Conservation (phyloP, 495 filamentous ascomycete species). For the Rusavskia elegans region DNA sequence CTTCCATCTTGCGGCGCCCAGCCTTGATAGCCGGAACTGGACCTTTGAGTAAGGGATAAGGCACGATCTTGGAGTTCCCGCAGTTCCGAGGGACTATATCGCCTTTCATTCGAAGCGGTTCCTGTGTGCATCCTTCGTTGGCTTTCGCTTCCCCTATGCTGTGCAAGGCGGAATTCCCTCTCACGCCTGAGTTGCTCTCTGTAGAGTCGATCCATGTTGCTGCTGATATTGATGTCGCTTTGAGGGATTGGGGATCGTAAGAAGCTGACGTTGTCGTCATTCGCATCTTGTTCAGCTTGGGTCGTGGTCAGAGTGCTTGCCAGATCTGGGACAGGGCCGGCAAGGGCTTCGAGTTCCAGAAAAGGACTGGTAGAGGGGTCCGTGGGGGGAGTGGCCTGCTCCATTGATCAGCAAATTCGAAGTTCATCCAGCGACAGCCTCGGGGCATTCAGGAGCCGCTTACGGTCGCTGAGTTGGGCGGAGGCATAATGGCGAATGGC, state of each 20-base stretch:
- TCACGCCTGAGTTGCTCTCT: not conserved
- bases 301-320: slow-evolving; percentile 25
- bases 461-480: slow-evolving; percentile 18
- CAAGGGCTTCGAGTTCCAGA: slow-evolving; percentile 19
- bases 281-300: slow-evolving; percentile 34
- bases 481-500: slow-evolving; percentile 15
- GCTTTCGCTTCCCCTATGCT: slow-evolving; percentile 30
- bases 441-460: not conserved
- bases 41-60: slow-evolving; percentile 6
- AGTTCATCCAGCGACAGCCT: not conserved
- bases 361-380: slow-evolving; percentile 13
- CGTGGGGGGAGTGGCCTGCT: not conserved
- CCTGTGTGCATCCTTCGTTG: slow-evolving; percentile 5
- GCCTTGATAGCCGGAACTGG: not conserved
- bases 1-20: not conserved
- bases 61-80: not conserved
- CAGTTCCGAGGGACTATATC: not conserved
- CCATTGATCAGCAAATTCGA: not conserved
- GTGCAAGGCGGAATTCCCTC: slow-evolving; percentile 4
- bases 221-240: not conserved
- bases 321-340: slow-evolving; percentile 31
- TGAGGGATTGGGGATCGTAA: slow-evolving; percentile 27
- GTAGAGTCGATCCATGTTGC: not conserved
- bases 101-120: not conserved
- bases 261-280: slow-evolving; percentile 45